Evolutionary conservation across 345 rosid species (phyloP), one percentile per base, ranked within the genome.

Genomic region (Lepidium africanum): DNA sequence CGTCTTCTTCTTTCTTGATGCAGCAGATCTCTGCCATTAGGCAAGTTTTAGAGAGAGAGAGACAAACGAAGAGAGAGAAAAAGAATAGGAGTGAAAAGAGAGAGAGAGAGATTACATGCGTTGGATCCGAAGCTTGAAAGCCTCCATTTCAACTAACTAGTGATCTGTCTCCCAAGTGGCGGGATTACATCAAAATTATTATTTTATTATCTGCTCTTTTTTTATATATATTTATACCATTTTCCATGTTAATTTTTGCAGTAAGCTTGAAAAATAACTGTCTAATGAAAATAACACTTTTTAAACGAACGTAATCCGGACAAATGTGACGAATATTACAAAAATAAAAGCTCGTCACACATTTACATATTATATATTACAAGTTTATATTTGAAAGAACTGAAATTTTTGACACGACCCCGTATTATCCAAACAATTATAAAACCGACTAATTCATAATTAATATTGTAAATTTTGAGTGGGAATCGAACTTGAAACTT

Each of bases 71-170:
- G 38, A 37, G 33, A 57, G 56, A 65, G 39, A 65, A 4, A 60
- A 38, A 48, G 7, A 13, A 43, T 15, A n/a, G 7, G 6, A 30
- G 75, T n/a, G 50, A 10, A 61, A 39, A 14, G 21, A 59, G 59
- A 40, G 43, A 52, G 32, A 14, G 57, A 70, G 54, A 45, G 70
- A 48, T 60, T 30, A 53, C 75, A 42, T 71, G 84, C 76, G 70
- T 81, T 63, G 84, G 81, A 81, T 81, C 79, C 78, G 36, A 60
- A 71, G 75, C 79, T 70, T 74, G 65, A 74, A 70, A 73, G 77
- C 65, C 72, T 57, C 67, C 76, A 66, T 60, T 69, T 75, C 79
- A 80, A 76, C 75, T 65, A 76, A 70, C 76, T 64, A 55, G 39
- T 62, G 68, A 53, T 77, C 81, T 73, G 72, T 69, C 81, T 69